Percentiles rank a stretch among this genome's conserved stretches.
These are phyloP conservation scores for Macrophomina tecta DNA, from an alignment of 2,329 filamentous ascomycete species.

Conservation along the genomic window DNA sequence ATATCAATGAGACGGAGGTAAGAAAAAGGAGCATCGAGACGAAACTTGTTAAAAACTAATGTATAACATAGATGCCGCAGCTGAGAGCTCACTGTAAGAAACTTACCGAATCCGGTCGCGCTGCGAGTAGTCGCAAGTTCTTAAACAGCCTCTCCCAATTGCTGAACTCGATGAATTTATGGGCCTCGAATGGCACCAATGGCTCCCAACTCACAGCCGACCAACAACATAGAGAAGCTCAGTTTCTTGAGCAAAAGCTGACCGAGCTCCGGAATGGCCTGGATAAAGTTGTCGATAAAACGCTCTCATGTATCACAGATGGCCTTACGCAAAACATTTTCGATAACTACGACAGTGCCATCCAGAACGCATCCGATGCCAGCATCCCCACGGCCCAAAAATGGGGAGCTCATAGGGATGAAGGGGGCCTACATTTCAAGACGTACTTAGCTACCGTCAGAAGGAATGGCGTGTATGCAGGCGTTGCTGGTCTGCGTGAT, in stretches of 20 bases:
- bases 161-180: constrained; percentile 60
- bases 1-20: constrained; percentile 60
- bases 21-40: constrained; percentile 27
- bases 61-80: constrained; percentile 52
- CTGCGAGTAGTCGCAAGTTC: constrained; percentile 55
- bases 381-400: constrained; percentile 41
- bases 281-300: constrained; percentile 47
- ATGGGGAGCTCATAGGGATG: constrained; percentile 46
- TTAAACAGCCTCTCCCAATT: constrained; percentile 59
- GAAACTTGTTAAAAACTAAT: background rate
- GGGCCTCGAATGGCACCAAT: constrained; percentile 53
- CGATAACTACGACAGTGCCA: constrained; percentile 49
- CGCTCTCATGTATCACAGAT: constrained; percentile 47
- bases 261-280: constrained; percentile 49
- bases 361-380: constrained; percentile 47
- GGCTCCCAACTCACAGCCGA: constrained; percentile 49
- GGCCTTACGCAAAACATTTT: constrained; percentile 55
- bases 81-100: constrained; percentile 65
- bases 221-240: constrained; percentile 47
- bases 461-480: constrained; percentile 55
- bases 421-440: constrained; percentile 56
- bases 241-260: constrained; percentile 48
- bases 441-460: constrained; percentile 65
- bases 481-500: constrained; percentile 46
- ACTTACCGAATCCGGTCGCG: constrained; percentile 59